These are phyloP conservation scores for Starmera stellimalicola DNA, from an alignment of 1,139 yeast genomes.

Conservation along the genomic window DNA sequence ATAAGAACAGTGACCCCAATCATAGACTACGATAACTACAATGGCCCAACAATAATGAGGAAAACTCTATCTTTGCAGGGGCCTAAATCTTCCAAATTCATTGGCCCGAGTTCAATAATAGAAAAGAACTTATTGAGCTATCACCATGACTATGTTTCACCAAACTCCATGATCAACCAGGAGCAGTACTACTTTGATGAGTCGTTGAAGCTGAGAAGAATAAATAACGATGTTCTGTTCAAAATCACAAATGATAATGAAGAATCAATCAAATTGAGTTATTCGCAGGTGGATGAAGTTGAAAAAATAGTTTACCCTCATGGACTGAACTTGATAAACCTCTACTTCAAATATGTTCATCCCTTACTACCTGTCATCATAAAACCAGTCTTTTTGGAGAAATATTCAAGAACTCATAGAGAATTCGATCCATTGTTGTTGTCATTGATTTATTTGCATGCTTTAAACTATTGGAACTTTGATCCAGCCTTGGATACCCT, in stretches of 20 bases:
- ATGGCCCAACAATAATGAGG: conserved; percentile 20
- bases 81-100: conserved; percentile 17
- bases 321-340: conserved; percentile 28
- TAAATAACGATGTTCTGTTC: conserved; percentile 15
- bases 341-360: conserved; percentile 32
- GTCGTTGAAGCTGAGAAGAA: conserved; percentile 11
- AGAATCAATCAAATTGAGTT: conserved; percentile 16
- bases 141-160: conserved; percentile 6
- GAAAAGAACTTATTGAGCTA: conserved; percentile 13
- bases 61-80: conserved; percentile 18
- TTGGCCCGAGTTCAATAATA: conserved; percentile 16
- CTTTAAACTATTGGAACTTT: conserved; percentile 33
- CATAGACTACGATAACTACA: conserved; percentile 17
- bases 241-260: conserved; percentile 18
- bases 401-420: conserved; percentile 34
- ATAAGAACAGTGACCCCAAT: conserved; percentile 16
- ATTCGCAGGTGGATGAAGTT: conserved; percentile 25
- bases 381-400: conserved; percentile 33
- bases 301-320: conserved; percentile 33
- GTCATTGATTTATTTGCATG: conserved; percentile 34
- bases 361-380: conserved; percentile 34
- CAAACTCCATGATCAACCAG: conserved; percentile 7
- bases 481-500: conserved; percentile 21
- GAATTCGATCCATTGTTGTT: conserved; percentile 35
- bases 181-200: conserved; percentile 10